phyloP scores from a whole-genome alignment of 169 alveolate species.

The Theileria annulata region DNA sequence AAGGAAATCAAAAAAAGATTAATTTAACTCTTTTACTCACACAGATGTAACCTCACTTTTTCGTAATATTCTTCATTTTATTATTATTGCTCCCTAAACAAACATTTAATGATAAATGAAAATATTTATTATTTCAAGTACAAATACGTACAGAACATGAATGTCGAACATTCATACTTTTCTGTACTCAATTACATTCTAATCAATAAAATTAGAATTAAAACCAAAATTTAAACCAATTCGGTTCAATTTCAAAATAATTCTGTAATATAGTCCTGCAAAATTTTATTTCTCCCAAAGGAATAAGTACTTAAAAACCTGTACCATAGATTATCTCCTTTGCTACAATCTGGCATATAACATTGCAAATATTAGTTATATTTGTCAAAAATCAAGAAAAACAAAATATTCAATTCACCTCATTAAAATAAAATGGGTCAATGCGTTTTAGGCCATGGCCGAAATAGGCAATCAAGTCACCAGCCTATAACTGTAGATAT shows the following conservation, averaged over 20 bases:
- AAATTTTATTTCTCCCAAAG: not conserved
- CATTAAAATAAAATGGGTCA: slow-evolving; percentile 11
- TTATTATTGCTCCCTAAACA: not conserved
- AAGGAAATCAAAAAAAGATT: not conserved
- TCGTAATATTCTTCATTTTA: not conserved
- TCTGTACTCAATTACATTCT: not conserved
- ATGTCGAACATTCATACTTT: not conserved
- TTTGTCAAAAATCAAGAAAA: not conserved
- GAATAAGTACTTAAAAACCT: not conserved
- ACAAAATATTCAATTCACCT: not conserved
- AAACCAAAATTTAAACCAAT: not conserved
- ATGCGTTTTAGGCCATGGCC: slow-evolving; percentile 26
- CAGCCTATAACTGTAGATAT: not conserved
- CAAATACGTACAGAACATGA: not conserved
- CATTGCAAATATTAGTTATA: not conserved
- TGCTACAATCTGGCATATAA: not conserved
- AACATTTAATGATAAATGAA: not conserved
- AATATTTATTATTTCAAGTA: not conserved
- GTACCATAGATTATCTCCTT: not conserved
- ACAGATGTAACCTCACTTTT: not conserved
- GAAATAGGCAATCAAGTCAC: not conserved
- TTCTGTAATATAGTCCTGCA: not conserved
- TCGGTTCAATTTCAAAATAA: not conserved
- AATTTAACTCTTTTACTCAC: not conserved
- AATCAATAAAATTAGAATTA: not conserved